Conservation (phyloP, 768 basidiomycete species). For the Gautieria morchelliformis region DNA sequence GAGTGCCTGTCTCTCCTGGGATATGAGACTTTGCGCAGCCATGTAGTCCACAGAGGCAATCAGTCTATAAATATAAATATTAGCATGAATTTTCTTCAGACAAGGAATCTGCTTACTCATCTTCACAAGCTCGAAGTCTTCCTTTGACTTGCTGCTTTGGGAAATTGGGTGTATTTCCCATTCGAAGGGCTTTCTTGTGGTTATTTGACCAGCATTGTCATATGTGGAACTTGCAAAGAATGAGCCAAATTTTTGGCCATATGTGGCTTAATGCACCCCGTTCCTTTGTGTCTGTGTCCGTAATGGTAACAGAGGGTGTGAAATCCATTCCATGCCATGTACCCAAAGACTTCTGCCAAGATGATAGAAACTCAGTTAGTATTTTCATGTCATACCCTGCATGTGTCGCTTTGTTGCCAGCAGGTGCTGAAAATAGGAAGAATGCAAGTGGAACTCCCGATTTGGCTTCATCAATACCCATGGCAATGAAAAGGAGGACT, state of each 20-base stretch:
- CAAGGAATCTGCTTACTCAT: background rate
- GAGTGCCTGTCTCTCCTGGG: background rate
- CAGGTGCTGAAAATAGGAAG: too few relatives aligned
- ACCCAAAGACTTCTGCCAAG: slow-evolving; percentile 17
- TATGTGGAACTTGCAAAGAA: slow-evolving; percentile 31
- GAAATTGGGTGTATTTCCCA: too few relatives aligned
- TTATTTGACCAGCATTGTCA: slow-evolving; percentile 29
- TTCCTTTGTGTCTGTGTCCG: slow-evolving; percentile 16
- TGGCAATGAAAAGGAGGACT: slow-evolving; percentile 23
- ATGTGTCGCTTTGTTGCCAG: slow-evolving; percentile 3
- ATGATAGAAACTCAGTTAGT: slow-evolving; percentile 16
- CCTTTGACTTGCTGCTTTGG: slow-evolving; percentile 9
- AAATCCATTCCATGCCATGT: slow-evolving; percentile 10
- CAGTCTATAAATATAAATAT: background rate
- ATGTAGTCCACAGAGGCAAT: background rate
- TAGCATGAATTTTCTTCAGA: background rate
- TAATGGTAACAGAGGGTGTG: background rate
- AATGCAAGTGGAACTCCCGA: background rate
- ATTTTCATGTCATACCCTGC: slow-evolving; percentile 15
- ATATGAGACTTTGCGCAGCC: background rate
- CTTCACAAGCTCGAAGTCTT: background rate
- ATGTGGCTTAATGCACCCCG: slow-evolving; percentile 21
- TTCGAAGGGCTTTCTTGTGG: slow-evolving; percentile 4
- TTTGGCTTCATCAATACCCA: slow-evolving; percentile 21
- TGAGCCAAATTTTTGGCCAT: slow-evolving; percentile 17